A percentile compares a stretch with the other conserved stretches of the same genome.
These are phyloP conservation scores for Flaveria ramosissima DNA, from an alignment of 129 eudicot genomes.

Conservation along the genomic window DNA sequence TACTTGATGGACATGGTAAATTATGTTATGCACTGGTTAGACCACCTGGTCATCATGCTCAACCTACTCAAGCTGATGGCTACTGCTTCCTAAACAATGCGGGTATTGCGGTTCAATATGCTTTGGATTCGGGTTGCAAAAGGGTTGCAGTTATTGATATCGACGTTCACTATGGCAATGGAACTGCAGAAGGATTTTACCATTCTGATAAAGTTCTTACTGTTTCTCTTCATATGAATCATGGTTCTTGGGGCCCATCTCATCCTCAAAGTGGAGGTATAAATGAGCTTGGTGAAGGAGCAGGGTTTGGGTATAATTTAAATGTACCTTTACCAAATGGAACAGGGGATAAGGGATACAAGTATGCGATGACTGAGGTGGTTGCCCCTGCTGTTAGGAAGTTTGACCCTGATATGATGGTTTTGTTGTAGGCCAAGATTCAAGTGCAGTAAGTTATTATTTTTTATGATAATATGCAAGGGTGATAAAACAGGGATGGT, in stretches of 20 bases:
- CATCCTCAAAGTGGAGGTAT: conserved; percentile 84
- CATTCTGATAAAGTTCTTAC: conserved; percentile 71
- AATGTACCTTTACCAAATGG: conserved; percentile 94
- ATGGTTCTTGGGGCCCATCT: conserved; percentile 94
- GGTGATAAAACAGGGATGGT: conserved; percentile 7
- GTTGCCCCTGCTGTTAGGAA: conserved; percentile 76
- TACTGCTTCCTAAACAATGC: conserved; percentile 94
- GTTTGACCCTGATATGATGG: conserved; percentile 78
- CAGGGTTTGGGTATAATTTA: conserved; percentile 80
- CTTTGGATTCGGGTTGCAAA: conserved; percentile 57
- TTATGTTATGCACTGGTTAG: conserved; percentile 79
- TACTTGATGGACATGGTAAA: conserved; percentile 65
- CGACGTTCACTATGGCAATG: conserved; percentile 97
- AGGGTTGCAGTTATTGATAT: conserved; percentile 76
- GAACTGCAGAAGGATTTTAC: conserved; percentile 94
- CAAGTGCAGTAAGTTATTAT: conserved; percentile 84
- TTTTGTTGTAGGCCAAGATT: conserved; percentile 93
- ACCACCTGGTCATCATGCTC: conserved; percentile 99
- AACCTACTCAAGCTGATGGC: conserved; percentile 96
- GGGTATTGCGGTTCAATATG: conserved; percentile 81
- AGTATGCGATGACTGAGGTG: conserved; percentile 61
- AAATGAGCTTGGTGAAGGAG: conserved; percentile 80
- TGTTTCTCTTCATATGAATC: conserved; percentile 94
- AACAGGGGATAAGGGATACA: conserved; percentile 84
- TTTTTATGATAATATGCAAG: conserved; percentile 1